phyloP scores from a whole-genome alignment of 2,329 filamentous ascomycete species.

The Arthrobotrys musiformis region DNA sequence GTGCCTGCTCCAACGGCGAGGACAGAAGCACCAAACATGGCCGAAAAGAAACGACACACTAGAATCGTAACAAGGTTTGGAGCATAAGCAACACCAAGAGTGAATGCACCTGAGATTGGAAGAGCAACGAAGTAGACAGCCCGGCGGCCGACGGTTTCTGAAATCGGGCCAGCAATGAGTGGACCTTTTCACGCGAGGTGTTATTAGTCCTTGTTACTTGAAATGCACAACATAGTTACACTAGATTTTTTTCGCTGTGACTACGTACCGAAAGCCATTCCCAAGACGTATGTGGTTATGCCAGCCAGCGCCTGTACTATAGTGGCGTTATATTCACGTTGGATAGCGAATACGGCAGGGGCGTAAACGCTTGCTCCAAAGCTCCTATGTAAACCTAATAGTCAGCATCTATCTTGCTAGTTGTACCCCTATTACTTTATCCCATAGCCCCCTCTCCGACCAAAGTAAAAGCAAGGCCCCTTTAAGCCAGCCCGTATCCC shows the following conservation, averaged over 20 bases:
- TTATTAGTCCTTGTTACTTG: not conserved
- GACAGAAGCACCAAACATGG: conserved; percentile 62
- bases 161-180: conserved; percentile 56
- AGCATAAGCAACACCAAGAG: conserved; percentile 58
- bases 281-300: conserved; percentile 45
- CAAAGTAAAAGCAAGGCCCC: too few relatives aligned
- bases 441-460: too few relatives aligned
- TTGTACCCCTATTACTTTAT: not conserved
- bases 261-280: conserved; percentile 52
- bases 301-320: conserved; percentile 35
- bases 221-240: not conserved
- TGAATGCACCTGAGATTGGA: conserved; percentile 59
- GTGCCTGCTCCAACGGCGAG: conserved; percentile 68
- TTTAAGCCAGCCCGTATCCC: too few relatives aligned
- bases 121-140: conserved; percentile 59
- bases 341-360: conserved; percentile 42
- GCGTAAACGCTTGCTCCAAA: conserved; percentile 53
- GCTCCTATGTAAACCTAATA: conserved; percentile 23
- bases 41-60: conserved; percentile 63
- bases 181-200: conserved; percentile 46
- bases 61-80: conserved; percentile 59
- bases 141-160: conserved; percentile 51
- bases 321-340: conserved; percentile 16
- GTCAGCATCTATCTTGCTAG: not conserved
- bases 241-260: not conserved